Percentiles rank a stretch among this genome's conserved stretches.
Conservation (phyloP, 805 yeast genomes). For the Candida piceae region DNA sequence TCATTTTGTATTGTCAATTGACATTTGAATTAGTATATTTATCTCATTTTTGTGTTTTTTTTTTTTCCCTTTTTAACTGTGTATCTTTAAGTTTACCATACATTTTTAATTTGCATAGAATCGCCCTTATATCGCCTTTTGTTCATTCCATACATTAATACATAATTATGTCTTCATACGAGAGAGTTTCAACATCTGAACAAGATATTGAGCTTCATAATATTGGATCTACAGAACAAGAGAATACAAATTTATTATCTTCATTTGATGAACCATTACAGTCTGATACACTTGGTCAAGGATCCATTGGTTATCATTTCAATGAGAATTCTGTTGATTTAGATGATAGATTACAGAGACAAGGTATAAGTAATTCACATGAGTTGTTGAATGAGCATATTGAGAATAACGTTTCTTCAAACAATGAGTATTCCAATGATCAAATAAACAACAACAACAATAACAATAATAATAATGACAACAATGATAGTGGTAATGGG, state of each 20-base stretch:
- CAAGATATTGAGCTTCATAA: conserved; percentile 1
- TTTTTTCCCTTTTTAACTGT: too few relatives aligned
- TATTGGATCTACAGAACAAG: neutral
- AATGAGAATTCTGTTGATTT: neutral
- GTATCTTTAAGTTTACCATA: too few relatives aligned
- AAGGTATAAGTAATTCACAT: neutral
- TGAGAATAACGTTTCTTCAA: neutral
- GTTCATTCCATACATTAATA: too few relatives aligned
- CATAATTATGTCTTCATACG: conserved; percentile 2
- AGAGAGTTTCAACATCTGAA: neutral
- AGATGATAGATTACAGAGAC: conserved; percentile 1
- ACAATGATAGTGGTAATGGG: neutral
- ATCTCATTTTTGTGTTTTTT: too few relatives aligned
- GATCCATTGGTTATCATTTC: neutral
- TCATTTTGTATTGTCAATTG: too few relatives aligned
- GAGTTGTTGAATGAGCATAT: neutral
- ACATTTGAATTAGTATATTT: too few relatives aligned
- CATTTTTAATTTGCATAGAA: too few relatives aligned
- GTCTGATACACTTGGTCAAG: neutral
- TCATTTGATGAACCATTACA: conserved; percentile 9
- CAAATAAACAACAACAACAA: neutral
- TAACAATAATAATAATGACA: neutral
- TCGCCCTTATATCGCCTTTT: too few relatives aligned
- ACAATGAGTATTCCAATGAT: neutral
- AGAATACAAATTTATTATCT: conserved; percentile 5